phyloP scores from a whole-genome alignment of 257 asterid genomes.

The Capsicum baccatum region DNA sequence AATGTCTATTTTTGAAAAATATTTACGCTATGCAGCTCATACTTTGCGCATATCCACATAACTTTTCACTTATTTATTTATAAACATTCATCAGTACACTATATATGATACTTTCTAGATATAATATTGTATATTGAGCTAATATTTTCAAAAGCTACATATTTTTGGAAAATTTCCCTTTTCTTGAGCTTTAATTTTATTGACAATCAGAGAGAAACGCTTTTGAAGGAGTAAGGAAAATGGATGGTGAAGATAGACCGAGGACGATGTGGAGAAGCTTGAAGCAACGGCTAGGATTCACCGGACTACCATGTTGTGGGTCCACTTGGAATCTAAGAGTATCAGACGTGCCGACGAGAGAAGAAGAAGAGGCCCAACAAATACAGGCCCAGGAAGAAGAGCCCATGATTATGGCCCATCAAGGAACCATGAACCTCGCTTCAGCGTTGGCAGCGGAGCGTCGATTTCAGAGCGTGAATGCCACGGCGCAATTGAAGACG shows the following conservation, averaged over 20 bases:
- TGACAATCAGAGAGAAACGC: not conserved
- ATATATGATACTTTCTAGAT: no score
- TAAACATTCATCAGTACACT: no score
- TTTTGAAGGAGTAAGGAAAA: not conserved
- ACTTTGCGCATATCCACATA: no score
- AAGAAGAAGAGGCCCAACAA: slow-evolving; percentile 25
- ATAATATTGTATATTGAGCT: no score
- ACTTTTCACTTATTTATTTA: no score
- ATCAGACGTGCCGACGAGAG: not conserved
- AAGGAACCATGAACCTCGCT: slow-evolving; percentile 29
- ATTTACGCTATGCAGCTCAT: no score
- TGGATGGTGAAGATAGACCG: slow-evolving; percentile 28
- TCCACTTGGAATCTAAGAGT: slow-evolving; percentile 30
- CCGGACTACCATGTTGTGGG: slow-evolving; percentile 34
- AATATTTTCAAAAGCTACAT: no score
- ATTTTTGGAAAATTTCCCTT: not conserved
- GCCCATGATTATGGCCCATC: not conserved
- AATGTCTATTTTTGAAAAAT: no score
- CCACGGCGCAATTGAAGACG: slow-evolving; percentile 29
- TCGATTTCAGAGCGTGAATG: slow-evolving; percentile 3
- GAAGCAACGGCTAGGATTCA: slow-evolving; percentile 23
- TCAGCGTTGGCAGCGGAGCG: slow-evolving; percentile 36
- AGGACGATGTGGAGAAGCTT: slow-evolving; percentile 30
- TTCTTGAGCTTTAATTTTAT: not conserved
- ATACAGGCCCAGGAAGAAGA: slow-evolving; percentile 8